Conservation (phyloP, 2,329 filamentous ascomycete species). For the Cercospora sp. region DNA sequence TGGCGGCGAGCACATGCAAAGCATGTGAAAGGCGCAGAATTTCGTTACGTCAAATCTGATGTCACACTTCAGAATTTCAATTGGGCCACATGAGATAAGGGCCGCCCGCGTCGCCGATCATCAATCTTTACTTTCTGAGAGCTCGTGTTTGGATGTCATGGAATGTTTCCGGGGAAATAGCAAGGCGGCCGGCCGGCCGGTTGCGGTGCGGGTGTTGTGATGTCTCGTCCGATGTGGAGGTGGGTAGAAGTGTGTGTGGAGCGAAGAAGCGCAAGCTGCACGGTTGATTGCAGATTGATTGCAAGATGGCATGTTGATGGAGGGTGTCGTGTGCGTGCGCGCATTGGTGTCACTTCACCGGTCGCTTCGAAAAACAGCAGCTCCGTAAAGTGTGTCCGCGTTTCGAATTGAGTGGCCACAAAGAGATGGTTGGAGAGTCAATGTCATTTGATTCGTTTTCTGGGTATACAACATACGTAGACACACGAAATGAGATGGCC, state of each 20-base stretch:
- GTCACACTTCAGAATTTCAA: not conserved
- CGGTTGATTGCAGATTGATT: not conserved
- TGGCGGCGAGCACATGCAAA: not conserved
- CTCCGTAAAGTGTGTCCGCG: not conserved
- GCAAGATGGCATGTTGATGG: not conserved
- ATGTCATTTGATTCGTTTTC: not conserved
- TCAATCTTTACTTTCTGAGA: not conserved
- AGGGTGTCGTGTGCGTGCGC: not conserved
- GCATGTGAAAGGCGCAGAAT: not conserved
- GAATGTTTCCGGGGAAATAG: not conserved
- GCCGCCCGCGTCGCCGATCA: not conserved
- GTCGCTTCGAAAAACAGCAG: not conserved
- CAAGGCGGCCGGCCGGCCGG: not conserved
- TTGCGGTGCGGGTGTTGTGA: not conserved
- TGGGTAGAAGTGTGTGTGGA: not conserved
- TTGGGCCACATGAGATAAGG: not conserved
- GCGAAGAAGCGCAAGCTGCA: not conserved
- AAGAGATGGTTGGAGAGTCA: not conserved
- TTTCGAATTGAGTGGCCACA: not conserved
- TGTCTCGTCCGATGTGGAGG: slow-evolving; percentile 1
- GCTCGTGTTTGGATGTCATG: not conserved
- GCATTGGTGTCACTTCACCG: slow-evolving; percentile 2
- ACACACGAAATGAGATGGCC: not conserved
- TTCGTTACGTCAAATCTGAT: slow-evolving; percentile 8
- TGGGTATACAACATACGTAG: slow-evolving; percentile 7